Base-by-base conservation (phyloP, 148 eudicot genomes). In the Vaccinium myrtillus region DNA sequence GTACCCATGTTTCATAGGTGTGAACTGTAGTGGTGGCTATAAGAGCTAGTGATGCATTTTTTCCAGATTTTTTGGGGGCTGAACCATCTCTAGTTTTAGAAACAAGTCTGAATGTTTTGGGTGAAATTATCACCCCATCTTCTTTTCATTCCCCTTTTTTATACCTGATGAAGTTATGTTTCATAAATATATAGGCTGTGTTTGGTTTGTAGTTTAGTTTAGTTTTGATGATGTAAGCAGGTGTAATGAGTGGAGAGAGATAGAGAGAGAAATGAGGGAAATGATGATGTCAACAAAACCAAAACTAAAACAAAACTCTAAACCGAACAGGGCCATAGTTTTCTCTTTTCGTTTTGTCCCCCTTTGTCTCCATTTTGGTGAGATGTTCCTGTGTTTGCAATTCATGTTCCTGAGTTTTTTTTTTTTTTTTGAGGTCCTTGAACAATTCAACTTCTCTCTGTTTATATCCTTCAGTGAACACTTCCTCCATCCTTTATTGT, bases 371-470 rank as follows among this genome's bases (percentile, higher is more conserved):
- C 36, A 5, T 71, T 19, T 73, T 73, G 75, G 9, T 15, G 48
- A 73, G 76, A 74, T 74, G 77, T 74, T 74, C 23, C 25, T 15
- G 50, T 18, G 6, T n/a, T 63, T 21, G 25, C n/a, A n/a, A n/a
- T n/a, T n/a, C n/a, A n/a, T n/a, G n/a, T n/a, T n/a, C n/a, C n/a
- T n/a, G n/a, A n/a, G n/a, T n/a, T n/a, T n/a, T n/a, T n/a, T n/a
- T n/a, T n/a, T n/a, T n/a, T n/a, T n/a, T n/a, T n/a, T 79, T 79
- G 79, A 49, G 15, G 79, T 77, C 53, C 56, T 77, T n/a, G 49
- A 56, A 32, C n/a, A 53, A 36, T 8, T 23, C 10, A 65, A 63
- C 10, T 21, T n/a, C 8, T 65, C 11, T 65, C 32, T 10, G 27
- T n/a, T 65, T 63, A 56, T 15, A 50, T 50, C 53, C 53, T 50